Conservation (phyloP, 2,329 filamentous ascomycete species). For the Epichloe amarillans region DNA sequence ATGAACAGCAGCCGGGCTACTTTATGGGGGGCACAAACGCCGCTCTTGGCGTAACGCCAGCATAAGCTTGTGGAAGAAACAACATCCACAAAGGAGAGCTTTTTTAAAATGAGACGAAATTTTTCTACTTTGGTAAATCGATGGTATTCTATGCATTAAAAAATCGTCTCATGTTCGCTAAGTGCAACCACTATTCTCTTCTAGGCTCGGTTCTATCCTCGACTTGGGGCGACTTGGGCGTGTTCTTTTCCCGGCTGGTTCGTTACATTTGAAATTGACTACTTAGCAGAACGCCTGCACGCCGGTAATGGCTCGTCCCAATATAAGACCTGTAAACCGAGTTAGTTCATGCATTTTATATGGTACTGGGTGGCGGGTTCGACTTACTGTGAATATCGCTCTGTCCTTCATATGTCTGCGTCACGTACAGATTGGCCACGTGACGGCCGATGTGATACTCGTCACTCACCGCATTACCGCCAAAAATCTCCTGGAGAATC, state of each 20-base stretch:
- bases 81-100: too few species aligned
- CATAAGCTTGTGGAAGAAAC: not conserved
- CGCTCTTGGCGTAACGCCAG: not conserved
- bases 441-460: slow-evolving; percentile 93
- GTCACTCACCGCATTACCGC: slow-evolving; percentile 94
- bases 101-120: too few species aligned
- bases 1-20: not conserved
- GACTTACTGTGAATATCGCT: slow-evolving; percentile 89
- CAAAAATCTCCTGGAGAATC: slow-evolving; percentile 84
- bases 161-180: not conserved
- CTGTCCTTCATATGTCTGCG: slow-evolving; percentile 96
- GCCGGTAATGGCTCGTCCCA: slow-evolving; percentile 57
- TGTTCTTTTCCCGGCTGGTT: too few species aligned
- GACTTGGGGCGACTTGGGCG: too few species aligned
- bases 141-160: not conserved
- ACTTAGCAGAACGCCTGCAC: slow-evolving; percentile 63
- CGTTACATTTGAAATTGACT: too few species aligned
- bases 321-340: slow-evolving; percentile 45
- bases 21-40: not conserved
- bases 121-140: too few species aligned
- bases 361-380: not conserved
- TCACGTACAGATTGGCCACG: slow-evolving; percentile 91
- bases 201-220: not conserved
- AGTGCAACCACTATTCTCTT: not conserved
- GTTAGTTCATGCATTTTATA: not conserved